These are phyloP conservation scores for Pistacia vera DNA, from an alignment of 345 rosid genomes.

Conservation along the genomic window DNA sequence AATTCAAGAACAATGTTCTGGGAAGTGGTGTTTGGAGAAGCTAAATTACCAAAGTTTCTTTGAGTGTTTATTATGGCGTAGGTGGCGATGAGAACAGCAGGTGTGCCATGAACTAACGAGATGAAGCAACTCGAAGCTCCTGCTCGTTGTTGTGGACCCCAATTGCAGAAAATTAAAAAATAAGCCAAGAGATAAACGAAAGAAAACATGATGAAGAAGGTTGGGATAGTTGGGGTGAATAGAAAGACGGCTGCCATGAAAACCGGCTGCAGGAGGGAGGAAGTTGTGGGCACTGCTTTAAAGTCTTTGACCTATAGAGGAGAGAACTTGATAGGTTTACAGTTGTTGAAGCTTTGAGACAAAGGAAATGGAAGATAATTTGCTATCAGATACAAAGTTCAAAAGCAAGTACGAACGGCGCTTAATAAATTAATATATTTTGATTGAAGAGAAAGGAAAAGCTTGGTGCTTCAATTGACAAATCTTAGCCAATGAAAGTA, in stretches of 20 bases:
- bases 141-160: slow-evolving; percentile 53
- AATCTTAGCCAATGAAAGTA: background rate
- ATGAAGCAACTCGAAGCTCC: slow-evolving; percentile 80
- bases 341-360: background rate
- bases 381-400: too few relatives aligned
- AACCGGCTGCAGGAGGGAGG: background rate
- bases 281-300: background rate
- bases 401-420: too few relatives aligned
- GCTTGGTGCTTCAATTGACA: background rate
- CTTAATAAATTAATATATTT: too few relatives aligned
- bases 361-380: background rate
- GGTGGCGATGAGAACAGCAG: slow-evolving; percentile 60
- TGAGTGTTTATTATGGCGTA: slow-evolving; percentile 35
- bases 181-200: slow-evolving; percentile 47
- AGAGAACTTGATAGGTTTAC: background rate
- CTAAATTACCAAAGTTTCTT: slow-evolving; percentile 26
- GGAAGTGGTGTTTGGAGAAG: slow-evolving; percentile 52
- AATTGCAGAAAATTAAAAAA: slow-evolving; percentile 53
- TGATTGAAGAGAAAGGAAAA: background rate
- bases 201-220: slow-evolving; percentile 52
- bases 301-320: too few relatives aligned
- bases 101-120: slow-evolving; percentile 78
- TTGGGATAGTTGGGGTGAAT: slow-evolving; percentile 15
- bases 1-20: slow-evolving; percentile 68
- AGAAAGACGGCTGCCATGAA: slow-evolving; percentile 36